Base-by-base conservation (phyloP, 345 rosid species). In the Eucalyptus dawsonii region DNA sequence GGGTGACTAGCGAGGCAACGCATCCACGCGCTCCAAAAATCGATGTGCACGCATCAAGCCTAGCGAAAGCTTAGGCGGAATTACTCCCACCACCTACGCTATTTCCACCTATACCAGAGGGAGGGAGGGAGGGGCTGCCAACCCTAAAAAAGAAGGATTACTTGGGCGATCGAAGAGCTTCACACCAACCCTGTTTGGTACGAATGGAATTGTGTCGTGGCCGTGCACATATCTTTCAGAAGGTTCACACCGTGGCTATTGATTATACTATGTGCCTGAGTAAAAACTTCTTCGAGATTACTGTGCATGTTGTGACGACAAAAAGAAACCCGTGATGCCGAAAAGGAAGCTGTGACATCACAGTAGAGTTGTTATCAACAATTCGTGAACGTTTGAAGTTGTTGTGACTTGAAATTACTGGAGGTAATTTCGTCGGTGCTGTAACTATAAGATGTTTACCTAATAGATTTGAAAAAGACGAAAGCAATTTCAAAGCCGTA, bases 391-490 rank as follows among this genome's bases (percentile, higher is more conserved):
- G 10, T 21, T 53, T 3, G 2, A 53, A 19, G 4, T 53, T 21
- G 24, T 0, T 1, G 2, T 19, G 22, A 12, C 25, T 54, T 56
- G 13, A 56, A 24, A 56, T 27, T 9, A 56, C 2, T 5, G 0
- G 1, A 24, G 1, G 6, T 3, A 10, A 56, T 24, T 53, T 21
- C 58, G 25, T 53, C 9, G 2, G 11, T 53, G 1, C 2, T 3
- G 2, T 8, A 19, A 2, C 2, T 10, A 11, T 5, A 6, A 56
- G 14, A 2, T 24, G 29, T 10, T 34, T 21, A 31, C 7, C 24
- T 0, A 17, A 16, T 10, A 21, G 2, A 17, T 16, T 34, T 69
- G 3, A 11, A 9, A 53, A 53, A 16, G 9, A 16, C 4, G 7
- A 34, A 69, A 69, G 24, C 13, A 5, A 37, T 10, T 37, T 8